Percentiles rank a stretch among this genome's conserved stretches.
These are phyloP conservation scores for Candida coleopterorum DNA, from an alignment of 805 yeast species.

Conservation along the genomic window DNA sequence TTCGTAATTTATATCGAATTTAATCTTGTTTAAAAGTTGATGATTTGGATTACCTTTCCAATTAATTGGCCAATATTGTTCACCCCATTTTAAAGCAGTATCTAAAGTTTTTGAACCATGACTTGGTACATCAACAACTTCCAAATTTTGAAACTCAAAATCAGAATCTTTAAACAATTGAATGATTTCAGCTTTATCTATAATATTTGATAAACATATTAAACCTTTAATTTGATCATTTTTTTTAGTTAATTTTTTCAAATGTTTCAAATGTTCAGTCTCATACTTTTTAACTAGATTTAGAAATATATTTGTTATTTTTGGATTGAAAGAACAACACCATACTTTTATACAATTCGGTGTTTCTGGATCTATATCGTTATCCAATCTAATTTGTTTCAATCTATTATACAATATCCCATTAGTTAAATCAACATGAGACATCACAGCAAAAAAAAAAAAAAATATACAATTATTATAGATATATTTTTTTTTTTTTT, in stretches of 20 bases:
- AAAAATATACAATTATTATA: neutral
- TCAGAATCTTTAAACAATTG: slow-evolving; percentile 18
- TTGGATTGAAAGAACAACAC: slow-evolving; percentile 43
- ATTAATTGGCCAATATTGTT: slow-evolving; percentile 77
- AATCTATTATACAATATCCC: slow-evolving; percentile 43
- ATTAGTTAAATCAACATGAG: slow-evolving; percentile 41
- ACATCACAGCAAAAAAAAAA: neutral
- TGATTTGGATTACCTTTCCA: slow-evolving; percentile 92
- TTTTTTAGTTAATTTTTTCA: slow-evolving; percentile 52
- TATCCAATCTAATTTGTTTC: slow-evolving; percentile 38
- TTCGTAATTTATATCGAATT: slow-evolving; percentile 45
- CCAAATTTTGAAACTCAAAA: slow-evolving; percentile 12
- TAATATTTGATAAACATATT: slow-evolving; percentile 38
- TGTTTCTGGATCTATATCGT: slow-evolving; percentile 12
- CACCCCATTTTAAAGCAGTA: slow-evolving; percentile 56
- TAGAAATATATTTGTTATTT: slow-evolving; percentile 23
- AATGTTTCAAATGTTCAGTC: slow-evolving; percentile 33
- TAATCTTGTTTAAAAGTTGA: slow-evolving; percentile 57
- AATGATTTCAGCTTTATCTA: neutral
- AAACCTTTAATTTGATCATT: slow-evolving; percentile 31
- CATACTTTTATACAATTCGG: slow-evolving; percentile 39
- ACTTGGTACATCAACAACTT: slow-evolving; percentile 44
- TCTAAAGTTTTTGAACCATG: slow-evolving; percentile 70
- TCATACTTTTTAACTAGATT: slow-evolving; percentile 21
- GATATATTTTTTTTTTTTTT: too few species aligned